Base-by-base conservation (phyloP, 306 rosid genomes). In the Chamaecrista fasciculata region DNA sequence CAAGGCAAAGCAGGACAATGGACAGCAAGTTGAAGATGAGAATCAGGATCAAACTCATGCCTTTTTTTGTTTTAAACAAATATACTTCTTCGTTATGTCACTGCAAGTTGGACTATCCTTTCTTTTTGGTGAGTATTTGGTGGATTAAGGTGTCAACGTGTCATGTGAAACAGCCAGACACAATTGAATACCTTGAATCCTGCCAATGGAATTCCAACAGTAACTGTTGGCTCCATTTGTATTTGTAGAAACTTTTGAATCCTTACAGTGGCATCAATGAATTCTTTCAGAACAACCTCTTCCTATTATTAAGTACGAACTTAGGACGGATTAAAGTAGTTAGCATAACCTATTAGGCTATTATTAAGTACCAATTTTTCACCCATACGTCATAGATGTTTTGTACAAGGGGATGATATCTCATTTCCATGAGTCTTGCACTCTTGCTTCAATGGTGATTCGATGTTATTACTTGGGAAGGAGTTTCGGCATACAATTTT, bases 1-100 rank as follows among this genome's bases (percentile, higher is more conserved):
- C 83, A 79, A 61, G 69, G 26, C 77, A 70, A 69, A 76, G 78
- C 12, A 20, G 58, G 80, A 80, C 73, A 82, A 78, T 39, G 74
- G 73, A 50, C 49, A 46, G 57, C 78, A 64, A 76, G 67, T 68
- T 71, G 50, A 33, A 56, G 55, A 71, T 37, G 70, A 76, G 84
- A 73, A 79, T 79, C 77, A 34, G 51, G 39, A 70, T 64, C 72
- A 78, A 73, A 62, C 78, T 20, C 60, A 61, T 28, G 56, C 20
- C 67, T 73, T 40, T 64, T 2, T 12, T 19, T 50, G 19, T 59
- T 76, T 73, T 72, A 11, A 76, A 65, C 44, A 12, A 20, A 46
- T 39, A 79, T 83, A 79, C 78, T 83, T 78, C 64, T 80, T 64
- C 64, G 67, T 74, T 42, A 11, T 67, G 47, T 82, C 34, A 44